Evolutionary conservation across 2,329 filamentous ascomycete genomes (phyloP).

Genomic region (Xylariaceae sp.): DNA sequence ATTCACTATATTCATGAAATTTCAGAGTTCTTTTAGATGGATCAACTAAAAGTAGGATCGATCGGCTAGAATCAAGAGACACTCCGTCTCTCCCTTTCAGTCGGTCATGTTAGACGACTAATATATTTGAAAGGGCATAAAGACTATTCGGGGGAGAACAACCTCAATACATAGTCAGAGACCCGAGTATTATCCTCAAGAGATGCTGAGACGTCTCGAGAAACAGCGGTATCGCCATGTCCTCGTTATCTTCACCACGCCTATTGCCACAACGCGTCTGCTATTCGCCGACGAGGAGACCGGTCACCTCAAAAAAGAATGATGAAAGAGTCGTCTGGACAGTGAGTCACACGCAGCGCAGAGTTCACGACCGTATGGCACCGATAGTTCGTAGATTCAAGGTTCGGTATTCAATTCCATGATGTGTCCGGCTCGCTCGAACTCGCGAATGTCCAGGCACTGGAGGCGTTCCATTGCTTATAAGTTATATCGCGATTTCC

Average conservation of each 20-base stretch:
- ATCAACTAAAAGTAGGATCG: too few species aligned
- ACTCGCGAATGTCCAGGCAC: slow-evolving; percentile 10
- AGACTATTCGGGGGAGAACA: too few species aligned
- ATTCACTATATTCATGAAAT: too few species aligned
- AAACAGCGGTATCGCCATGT: not conserved
- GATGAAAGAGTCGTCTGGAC: not conserved
- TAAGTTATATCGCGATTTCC: slow-evolving; percentile 15
- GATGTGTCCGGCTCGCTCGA: slow-evolving; percentile 8
- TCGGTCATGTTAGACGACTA: too few species aligned
- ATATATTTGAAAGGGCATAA: too few species aligned
- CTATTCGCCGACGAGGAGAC: too few species aligned
- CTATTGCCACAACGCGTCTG: too few species aligned
- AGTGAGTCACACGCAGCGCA: not conserved
- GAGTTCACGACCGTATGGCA: not conserved
- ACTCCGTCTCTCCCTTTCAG: too few species aligned
- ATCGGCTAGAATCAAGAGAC: too few species aligned
- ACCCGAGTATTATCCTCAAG: not conserved
- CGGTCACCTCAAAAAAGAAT: too few species aligned
- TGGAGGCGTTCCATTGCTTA: slow-evolving; percentile 16
- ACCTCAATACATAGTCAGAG: not conserved
- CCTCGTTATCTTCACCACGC: not conserved
- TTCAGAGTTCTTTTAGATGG: too few species aligned
- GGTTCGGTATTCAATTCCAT: slow-evolving; percentile 5
- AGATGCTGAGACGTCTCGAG: not conserved
- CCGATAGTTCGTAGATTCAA: not conserved